A percentile compares a stretch with the other conserved stretches of the same genome.
These are phyloP conservation scores for Selaginella moellendorffii DNA, from an alignment of 75 land plant species.

Conservation along the genomic window DNA sequence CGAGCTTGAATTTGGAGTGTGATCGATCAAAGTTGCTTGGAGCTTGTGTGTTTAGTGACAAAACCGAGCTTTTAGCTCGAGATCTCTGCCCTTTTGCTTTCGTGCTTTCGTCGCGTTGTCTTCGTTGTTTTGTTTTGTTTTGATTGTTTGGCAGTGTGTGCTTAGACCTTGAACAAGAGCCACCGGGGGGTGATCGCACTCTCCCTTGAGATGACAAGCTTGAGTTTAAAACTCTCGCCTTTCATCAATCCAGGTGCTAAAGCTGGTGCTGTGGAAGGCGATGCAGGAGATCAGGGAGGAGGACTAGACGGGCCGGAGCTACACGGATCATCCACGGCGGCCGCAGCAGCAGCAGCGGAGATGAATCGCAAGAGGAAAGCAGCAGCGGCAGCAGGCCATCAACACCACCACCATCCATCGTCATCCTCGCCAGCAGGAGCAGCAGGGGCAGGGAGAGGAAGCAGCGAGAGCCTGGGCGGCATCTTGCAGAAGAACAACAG, in stretches of 20 bases:
- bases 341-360: not conserved
- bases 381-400: not conserved
- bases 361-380: not conserved
- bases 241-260: not conserved
- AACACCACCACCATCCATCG: not conserved
- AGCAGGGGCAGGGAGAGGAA: not conserved
- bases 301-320: not conserved
- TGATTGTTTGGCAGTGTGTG: not conserved
- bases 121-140: not conserved
- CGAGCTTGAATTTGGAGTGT: not conserved
- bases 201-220: no score
- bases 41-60: not conserved
- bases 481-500: constrained; percentile 7
- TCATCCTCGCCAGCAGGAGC: not conserved
- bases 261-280: not conserved
- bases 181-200: no score
- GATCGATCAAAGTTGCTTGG: not conserved
- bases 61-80: no score
- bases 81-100: no score
- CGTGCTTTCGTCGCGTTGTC: not conserved
- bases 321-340: not conserved
- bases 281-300: no score
- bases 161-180: no score
- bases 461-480: not conserved
- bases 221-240: no score